phyloP scores from a whole-genome alignment of 257 asterid species.

The Capsicum rhomboideum region DNA sequence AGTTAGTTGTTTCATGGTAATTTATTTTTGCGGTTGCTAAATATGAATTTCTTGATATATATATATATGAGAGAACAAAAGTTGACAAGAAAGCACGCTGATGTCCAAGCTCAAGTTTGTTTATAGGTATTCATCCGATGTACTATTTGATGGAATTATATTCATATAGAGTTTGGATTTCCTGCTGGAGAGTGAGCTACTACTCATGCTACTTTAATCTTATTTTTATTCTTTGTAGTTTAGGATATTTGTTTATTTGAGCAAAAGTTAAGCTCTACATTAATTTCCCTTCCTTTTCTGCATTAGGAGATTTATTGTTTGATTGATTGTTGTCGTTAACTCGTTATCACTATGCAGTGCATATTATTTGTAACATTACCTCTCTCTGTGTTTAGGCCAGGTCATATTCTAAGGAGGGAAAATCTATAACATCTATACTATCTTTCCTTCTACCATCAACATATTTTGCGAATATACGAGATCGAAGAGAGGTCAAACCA shows the following conservation, averaged over 20 bases:
- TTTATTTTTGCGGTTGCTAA: not conserved
- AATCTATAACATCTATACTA: conserved; percentile 43
- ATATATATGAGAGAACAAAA: not conserved
- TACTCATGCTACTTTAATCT: not conserved
- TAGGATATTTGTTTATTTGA: not conserved
- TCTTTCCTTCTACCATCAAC: conserved; percentile 56
- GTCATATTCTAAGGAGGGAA: conserved; percentile 44
- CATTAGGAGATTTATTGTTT: not conserved
- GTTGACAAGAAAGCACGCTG: not conserved
- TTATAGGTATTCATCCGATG: not conserved
- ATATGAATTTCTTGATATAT: not conserved
- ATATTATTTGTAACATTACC: conserved; percentile 19
- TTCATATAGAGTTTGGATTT: not conserved
- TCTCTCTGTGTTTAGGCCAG: conserved; percentile 53
- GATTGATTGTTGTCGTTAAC: not conserved
- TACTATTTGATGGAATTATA: not conserved
- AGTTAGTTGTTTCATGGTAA: not conserved
- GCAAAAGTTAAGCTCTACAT: not conserved
- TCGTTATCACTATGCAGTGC: not conserved
- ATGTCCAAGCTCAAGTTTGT: not conserved
- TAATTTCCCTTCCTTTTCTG: not conserved
- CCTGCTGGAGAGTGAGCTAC: not conserved
- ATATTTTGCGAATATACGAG: conserved; percentile 43
- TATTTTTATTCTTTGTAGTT: not conserved
- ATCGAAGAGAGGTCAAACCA: conserved; percentile 27